Evolutionary conservation across 176 grass and related monocot genomes (phyloP).

Genomic region (Bolboschoenus planiculmis): DNA sequence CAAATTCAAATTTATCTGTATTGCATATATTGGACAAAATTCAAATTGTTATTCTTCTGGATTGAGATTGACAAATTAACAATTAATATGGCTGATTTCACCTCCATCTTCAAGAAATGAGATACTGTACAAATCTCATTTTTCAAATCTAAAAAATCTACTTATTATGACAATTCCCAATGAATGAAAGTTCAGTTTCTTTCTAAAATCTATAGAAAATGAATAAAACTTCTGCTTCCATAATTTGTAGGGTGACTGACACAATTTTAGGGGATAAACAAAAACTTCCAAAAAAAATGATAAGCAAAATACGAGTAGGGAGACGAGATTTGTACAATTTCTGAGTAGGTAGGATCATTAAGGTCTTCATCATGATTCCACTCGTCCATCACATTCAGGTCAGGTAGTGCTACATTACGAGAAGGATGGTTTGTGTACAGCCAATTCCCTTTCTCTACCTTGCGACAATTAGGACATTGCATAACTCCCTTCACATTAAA

Average conservation of each 20-base stretch:
- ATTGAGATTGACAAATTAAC: neutral
- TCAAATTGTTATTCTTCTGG: neutral
- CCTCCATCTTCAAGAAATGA: neutral
- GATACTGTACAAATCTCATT: neutral
- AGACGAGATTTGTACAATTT: conserved; percentile 42
- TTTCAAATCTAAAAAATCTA: neutral
- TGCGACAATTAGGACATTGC: conserved; percentile 98
- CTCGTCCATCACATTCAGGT: conserved; percentile 78
- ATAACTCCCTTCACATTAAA: conserved; percentile 97
- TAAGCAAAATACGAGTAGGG: neutral
- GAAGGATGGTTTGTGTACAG: conserved; percentile 70
- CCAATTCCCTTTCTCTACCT: conserved; percentile 98
- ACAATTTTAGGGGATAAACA: neutral
- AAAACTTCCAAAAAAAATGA: neutral
- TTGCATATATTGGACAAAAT: neutral
- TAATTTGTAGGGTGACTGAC: neutral
- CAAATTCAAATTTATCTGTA: neutral
- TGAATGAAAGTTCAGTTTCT: conserved; percentile 1
- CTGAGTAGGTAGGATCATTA: conserved; percentile 74
- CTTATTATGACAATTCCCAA: conserved; percentile 1
- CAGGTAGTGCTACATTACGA: conserved; percentile 35
- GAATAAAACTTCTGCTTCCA: neutral
- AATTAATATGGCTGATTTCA: neutral
- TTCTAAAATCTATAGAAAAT: conserved; percentile 11
- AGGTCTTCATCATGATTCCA: conserved; percentile 87